Base-by-base conservation (phyloP, 495 filamentous ascomycete genomes). In the Annulohypoxylon stygium region DNA sequence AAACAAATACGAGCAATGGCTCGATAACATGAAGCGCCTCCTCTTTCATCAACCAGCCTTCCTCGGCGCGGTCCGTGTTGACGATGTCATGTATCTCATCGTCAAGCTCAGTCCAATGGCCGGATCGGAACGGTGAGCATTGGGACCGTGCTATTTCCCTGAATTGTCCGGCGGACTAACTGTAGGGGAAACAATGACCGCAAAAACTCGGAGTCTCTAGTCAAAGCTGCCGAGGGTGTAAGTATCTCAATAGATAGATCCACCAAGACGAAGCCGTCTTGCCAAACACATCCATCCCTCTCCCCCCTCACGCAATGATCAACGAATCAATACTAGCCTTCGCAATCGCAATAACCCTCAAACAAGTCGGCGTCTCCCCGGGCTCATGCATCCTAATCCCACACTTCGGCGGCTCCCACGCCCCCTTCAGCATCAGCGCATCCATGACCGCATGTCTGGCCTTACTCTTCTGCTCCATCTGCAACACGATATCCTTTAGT, bases 271-370 rank as follows among this genome's bases (percentile, higher is more conserved):
- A 23, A 23, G 20, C 20, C 20, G 20, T 23, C 20, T 23, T 23
- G 20, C 20, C 20, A 23, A 23, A 23, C 20, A 23, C 20, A 23
- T 23, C 20, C 20, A 23, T 23, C 20, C 20, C 20, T 1, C 20
- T 23, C 0, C 1, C 20, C 20, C 33, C 55, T 78, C 69, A 87
- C 30, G 87, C 79, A 72, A 88, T 88, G 5, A 84, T 66, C 20
- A 88, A 70, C 33, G 79, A 76, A 48, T 83, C 81, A 61, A 88
- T 82, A 0, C 84, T 79, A 58, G 74, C 65, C 76, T 84, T 86
- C 39, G 87, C 85, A 68, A 85, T 82, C 4, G 83, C 75, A 34
- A 88, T 81, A 48, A 88, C 84, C 63, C 77, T 74, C 76, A 85
- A 63, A 59, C 86, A 88, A 18, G 76, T 78, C 23, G 78, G 82